Evolutionary conservation across 148 eudicot genomes (phyloP).

Genomic region (Agrostemma githago): DNA sequence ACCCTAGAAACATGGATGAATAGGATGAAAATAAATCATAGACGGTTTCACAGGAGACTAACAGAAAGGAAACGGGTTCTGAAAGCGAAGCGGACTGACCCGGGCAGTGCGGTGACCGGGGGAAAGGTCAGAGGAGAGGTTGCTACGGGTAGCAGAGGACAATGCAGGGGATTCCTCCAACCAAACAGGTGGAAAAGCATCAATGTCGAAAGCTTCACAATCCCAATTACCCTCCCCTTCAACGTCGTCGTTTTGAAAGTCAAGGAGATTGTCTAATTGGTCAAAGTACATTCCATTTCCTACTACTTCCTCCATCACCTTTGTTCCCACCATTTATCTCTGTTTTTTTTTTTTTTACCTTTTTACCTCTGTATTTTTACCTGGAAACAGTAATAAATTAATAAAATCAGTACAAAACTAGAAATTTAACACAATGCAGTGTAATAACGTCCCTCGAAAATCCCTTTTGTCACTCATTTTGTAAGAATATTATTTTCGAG

Average conservation of each 20-base stretch:
- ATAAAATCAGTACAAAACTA: no score
- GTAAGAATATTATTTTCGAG: no score
- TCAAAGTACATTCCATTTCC: slow-evolving; percentile 9
- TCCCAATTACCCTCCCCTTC: not conserved
- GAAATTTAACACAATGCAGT: no score
- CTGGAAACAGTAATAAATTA: no score
- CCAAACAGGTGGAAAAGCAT: slow-evolving; percentile 13
- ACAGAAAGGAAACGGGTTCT: not conserved
- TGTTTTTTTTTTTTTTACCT: not conserved
- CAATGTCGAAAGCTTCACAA: not conserved
- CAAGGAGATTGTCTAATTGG: slow-evolving; percentile 7
- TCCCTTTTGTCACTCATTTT: no score
- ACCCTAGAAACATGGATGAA: no score
- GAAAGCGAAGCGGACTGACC: not conserved
- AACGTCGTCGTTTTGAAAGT: slow-evolving; percentile 8
- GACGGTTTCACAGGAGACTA: not conserved
- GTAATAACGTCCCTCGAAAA: no score
- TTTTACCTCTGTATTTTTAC: not conserved
- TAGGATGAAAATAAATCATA: no score
- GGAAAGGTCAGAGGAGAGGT: not conserved
- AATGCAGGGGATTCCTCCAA: not conserved
- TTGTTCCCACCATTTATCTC: not conserved
- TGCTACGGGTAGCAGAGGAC: not conserved
- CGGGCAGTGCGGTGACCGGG: not conserved
- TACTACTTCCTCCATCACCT: not conserved